phyloP scores from a whole-genome alignment of 148 eudicot genomes.

The Rhododendron henanense region DNA sequence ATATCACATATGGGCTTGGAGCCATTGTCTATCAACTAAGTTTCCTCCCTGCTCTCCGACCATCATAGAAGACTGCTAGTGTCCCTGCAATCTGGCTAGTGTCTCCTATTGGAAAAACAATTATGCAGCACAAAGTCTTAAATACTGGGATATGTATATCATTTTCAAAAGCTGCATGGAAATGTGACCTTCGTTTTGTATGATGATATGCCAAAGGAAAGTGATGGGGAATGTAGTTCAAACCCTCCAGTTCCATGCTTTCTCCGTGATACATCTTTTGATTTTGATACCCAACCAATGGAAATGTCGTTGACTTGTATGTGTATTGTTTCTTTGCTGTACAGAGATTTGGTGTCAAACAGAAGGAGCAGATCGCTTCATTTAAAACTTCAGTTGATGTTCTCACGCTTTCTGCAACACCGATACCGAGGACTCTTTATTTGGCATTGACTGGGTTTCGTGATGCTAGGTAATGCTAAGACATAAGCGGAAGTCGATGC shows the following conservation, averaged over 20 bases:
- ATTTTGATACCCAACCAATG: neutral
- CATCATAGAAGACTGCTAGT: neutral
- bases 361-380: constrained; percentile 97
- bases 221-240: neutral
- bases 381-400: constrained; percentile 95
- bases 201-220: neutral
- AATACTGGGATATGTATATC: neutral
- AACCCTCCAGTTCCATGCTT: neutral
- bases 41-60: neutral
- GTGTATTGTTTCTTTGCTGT: constrained; percentile 18
- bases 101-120: neutral
- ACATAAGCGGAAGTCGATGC: neutral
- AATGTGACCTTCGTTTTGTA: neutral
- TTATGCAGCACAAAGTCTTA: neutral
- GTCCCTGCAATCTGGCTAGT: neutral
- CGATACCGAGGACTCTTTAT: constrained; percentile 96
- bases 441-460: constrained; percentile 97
- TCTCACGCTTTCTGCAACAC: constrained; percentile 96
- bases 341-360: constrained; percentile 98
- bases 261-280: constrained; percentile 4
- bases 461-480: constrained; percentile 77
- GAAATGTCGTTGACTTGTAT: constrained; percentile 5
- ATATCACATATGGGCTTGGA: neutral
- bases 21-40: neutral
- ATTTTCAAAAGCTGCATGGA: neutral